These are phyloP conservation scores for Penicillium sclerotigenum DNA, from an alignment of 2,329 filamentous ascomycete species.

Conservation along the genomic window DNA sequence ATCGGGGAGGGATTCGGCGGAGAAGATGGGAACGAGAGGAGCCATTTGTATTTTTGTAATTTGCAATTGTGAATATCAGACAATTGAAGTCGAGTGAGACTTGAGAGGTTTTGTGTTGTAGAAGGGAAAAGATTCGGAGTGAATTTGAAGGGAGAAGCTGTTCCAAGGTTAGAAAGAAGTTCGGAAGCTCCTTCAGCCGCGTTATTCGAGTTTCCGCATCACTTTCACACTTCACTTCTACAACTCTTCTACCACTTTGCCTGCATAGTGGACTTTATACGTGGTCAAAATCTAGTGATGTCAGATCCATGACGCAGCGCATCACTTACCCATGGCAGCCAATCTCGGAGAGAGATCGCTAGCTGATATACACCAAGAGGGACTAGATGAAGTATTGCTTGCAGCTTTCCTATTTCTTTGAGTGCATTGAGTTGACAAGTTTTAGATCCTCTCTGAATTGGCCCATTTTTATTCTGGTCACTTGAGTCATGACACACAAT, in stretches of 20 bases:
- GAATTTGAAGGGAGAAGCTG: constrained; percentile 1
- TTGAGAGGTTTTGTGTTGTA: neutral
- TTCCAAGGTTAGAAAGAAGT: neutral
- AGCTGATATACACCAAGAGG: constrained; percentile 49
- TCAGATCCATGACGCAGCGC: constrained; percentile 27
- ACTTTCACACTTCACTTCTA: neutral
- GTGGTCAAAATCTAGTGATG: constrained; percentile 46
- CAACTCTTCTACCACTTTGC: neutral
- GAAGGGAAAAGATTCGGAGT: neutral
- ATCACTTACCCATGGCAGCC: constrained; percentile 38
- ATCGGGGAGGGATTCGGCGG: constrained; percentile 50
- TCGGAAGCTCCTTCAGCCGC: constrained; percentile 5
- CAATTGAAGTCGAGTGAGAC: neutral
- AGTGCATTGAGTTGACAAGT: neutral
- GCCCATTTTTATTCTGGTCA: constrained; percentile 24
- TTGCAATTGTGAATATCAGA: neutral
- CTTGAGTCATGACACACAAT: constrained; percentile 11
- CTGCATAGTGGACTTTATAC: neutral
- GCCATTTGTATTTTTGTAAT: constrained; percentile 46
- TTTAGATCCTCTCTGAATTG: constrained; percentile 31
- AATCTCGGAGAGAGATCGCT: constrained; percentile 54
- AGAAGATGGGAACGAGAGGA: constrained; percentile 54
- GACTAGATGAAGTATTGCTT: constrained; percentile 49
- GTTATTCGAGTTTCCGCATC: neutral
- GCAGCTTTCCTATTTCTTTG: neutral